Conservation (phyloP, 2,329 filamentous ascomycete genomes). For the Lasiodiplodia sp. region DNA sequence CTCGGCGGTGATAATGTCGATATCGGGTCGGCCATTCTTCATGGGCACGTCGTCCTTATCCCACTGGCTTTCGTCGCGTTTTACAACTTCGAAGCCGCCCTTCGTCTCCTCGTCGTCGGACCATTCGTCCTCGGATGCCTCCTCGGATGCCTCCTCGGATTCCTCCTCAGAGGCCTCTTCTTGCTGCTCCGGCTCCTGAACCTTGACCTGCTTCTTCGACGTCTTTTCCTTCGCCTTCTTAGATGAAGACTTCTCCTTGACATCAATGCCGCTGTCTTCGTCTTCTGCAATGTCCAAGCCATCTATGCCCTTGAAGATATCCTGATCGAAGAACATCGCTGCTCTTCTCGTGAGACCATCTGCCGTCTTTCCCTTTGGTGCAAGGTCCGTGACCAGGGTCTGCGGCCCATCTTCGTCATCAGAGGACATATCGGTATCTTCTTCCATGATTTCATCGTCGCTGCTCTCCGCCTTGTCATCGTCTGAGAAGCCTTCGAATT, state of each 20-base stretch:
- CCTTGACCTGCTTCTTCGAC: constrained; percentile 32
- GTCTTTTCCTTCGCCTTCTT: constrained; percentile 34
- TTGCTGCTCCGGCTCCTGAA: constrained; percentile 32
- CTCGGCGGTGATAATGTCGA: constrained; percentile 99
- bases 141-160: not conserved
- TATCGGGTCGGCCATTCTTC: constrained; percentile 74
- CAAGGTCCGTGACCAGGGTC: constrained; percentile 68
- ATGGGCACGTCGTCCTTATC: constrained; percentile 69
- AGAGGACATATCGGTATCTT: constrained; percentile 70
- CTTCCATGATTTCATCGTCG: constrained; percentile 64
- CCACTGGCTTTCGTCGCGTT: constrained; percentile 66
- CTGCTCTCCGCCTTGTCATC: constrained; percentile 64
- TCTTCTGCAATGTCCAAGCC: constrained; percentile 62
- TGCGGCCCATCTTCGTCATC: constrained; percentile 61
- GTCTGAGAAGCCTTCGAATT: constrained; percentile 89
- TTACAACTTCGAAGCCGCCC: constrained; percentile 68
- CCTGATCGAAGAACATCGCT: constrained; percentile 89
- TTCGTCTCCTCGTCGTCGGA: constrained; percentile 43
- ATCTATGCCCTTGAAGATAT: constrained; percentile 87
- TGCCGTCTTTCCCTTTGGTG: constrained; percentile 58
- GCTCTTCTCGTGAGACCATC: constrained; percentile 82
- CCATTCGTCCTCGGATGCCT: constrained; percentile 42
- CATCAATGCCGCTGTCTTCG: constrained; percentile 52
- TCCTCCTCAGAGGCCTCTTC: not conserved
- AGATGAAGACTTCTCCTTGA: constrained; percentile 40